Evolutionary conservation across 768 basidiomycete species (phyloP).

Genomic region (Phanerochaete carnosa): DNA sequence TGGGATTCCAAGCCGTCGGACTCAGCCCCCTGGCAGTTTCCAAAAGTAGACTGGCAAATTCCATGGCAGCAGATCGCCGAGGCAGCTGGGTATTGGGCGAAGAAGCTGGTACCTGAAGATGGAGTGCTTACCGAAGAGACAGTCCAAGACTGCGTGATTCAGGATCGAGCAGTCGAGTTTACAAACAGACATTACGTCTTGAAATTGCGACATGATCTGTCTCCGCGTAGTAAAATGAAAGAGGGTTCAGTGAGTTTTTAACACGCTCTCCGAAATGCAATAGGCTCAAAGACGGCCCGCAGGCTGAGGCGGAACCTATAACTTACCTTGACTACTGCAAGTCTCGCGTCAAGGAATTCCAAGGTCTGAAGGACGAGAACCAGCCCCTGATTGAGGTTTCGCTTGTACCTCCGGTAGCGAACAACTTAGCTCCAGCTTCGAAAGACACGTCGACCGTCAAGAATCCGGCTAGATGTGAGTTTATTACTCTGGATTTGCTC

Average conservation of each 20-base stretch:
- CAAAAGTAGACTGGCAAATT: constrained; percentile 44
- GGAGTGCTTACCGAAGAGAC: constrained; percentile 39
- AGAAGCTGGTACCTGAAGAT: constrained; percentile 38
- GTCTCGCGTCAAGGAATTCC: constrained; percentile 56
- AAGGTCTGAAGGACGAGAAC: constrained; percentile 53
- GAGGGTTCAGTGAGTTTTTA: constrained; percentile 55
- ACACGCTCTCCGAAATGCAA: constrained; percentile 4
- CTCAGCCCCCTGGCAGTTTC: constrained; percentile 24
- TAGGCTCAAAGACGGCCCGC: constrained; percentile 7
- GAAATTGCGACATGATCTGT: constrained; percentile 60
- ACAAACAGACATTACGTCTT: constrained; percentile 65
- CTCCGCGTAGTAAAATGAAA: constrained; percentile 65
- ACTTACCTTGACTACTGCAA: constrained; percentile 69
- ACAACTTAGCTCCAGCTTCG: constrained; percentile 57
- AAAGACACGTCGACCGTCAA: constrained; percentile 33
- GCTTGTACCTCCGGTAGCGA: constrained; percentile 45
- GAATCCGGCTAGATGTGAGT: constrained; percentile 62
- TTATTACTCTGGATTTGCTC: constrained; percentile 2
- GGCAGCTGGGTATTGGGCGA: constrained; percentile 50
- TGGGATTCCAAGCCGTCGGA: constrained; percentile 32
- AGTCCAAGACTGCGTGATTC: constrained; percentile 63
- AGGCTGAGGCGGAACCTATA: constrained; percentile 61
- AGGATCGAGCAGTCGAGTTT: constrained; percentile 75
- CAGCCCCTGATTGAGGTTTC: constrained; percentile 75
- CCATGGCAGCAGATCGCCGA: constrained; percentile 60